These are phyloP conservation scores for Carpinus viminea DNA, from an alignment of 306 rosid species.

Conservation along the genomic window DNA sequence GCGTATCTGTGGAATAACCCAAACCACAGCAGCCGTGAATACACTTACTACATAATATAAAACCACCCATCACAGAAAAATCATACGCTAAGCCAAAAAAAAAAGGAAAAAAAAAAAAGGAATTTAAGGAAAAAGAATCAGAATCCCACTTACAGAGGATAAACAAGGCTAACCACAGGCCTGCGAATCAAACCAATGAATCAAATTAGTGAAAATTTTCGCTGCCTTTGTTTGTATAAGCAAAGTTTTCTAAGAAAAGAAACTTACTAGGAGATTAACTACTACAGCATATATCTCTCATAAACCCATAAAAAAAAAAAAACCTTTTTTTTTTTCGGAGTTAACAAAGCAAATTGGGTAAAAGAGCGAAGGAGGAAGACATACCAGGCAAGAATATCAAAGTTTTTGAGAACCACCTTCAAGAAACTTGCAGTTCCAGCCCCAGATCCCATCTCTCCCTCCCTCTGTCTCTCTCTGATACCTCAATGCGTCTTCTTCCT, in stretches of 20 bases:
- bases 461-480: constrained; percentile 1
- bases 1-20: constrained; percentile 63
- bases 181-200: constrained; percentile 49
- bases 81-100: neutral
- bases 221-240: neutral
- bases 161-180: constrained; percentile 92
- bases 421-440: constrained; percentile 72
- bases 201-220: constrained; percentile 10
- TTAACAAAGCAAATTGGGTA: neutral
- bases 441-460: constrained; percentile 75
- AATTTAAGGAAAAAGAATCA: neutral
- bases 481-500: constrained; percentile 6
- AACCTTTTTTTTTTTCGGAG: no score
- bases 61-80: neutral
- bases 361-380: constrained; percentile 1
- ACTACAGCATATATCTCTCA: neutral
- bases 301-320: neutral
- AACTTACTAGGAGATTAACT: neutral
- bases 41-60: constrained; percentile 7
- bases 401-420: constrained; percentile 69
- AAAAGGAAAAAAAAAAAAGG: neutral
- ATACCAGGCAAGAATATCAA: constrained; percentile 97
- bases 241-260: neutral
- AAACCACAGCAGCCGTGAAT: constrained; percentile 25
- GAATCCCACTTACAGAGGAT: constrained; percentile 81